These are phyloP conservation scores for Berkeleyomyces basicola DNA, from an alignment of 2,329 filamentous ascomycete species.

Conservation along the genomic window DNA sequence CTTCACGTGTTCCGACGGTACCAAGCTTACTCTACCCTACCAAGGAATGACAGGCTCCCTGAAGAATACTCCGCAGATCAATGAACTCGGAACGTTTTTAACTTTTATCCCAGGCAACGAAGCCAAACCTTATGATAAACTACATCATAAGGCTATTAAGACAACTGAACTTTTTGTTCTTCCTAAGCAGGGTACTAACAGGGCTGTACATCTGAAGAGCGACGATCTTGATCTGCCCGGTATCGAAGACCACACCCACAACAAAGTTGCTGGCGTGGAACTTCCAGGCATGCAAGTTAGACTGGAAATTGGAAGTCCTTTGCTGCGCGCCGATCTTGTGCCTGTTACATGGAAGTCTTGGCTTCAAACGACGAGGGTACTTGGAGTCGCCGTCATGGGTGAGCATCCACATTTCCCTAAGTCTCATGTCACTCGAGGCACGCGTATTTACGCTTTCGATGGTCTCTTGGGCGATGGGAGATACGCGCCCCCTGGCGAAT, in stretches of 20 bases:
- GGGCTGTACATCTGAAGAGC: background rate
- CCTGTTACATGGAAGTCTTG: background rate
- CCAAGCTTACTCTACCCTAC: conserved; percentile 25
- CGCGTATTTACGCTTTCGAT: conserved; percentile 23
- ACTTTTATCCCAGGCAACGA: conserved; percentile 20
- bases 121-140: conserved; percentile 10
- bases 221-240: conserved; percentile 18
- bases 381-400: conserved; percentile 27
- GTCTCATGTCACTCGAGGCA: conserved; percentile 17
- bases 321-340: conserved; percentile 24
- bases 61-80: conserved; percentile 23
- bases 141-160: conserved; percentile 19
- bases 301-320: conserved; percentile 25
- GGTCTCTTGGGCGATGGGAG: conserved; percentile 30
- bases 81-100: conserved; percentile 17
- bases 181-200: conserved; percentile 4
- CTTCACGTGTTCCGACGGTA: conserved; percentile 23
- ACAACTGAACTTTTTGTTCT: conserved; percentile 20
- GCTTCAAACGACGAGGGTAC: conserved; percentile 16
- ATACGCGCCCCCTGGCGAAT: conserved; percentile 32
- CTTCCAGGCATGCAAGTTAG: conserved; percentile 23
- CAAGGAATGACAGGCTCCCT: conserved; percentile 22
- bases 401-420: conserved; percentile 27
- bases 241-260: too few species aligned
- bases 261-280: conserved; percentile 12